Evolutionary conservation across 1,139 yeast species (phyloP), one percentile per base, ranked within the genome.

Genomic region (Taphrina confusa): DNA sequence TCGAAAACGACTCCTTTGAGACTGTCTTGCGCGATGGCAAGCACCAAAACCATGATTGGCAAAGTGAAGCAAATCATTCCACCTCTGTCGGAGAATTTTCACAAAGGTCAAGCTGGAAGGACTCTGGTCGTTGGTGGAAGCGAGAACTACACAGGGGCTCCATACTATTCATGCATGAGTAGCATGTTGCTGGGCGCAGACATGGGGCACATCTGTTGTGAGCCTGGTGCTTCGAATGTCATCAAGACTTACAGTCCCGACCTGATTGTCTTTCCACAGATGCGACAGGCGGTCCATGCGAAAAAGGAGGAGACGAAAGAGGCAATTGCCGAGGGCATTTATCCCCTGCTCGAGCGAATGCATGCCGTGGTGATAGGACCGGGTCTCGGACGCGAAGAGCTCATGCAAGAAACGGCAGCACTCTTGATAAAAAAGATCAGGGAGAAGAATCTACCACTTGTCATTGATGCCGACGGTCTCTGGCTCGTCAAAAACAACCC

Each of bases 121-220:
- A 77, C 92, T 3, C 90, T 85, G 5, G 89, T 92, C 0, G 80
- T 92, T 62, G 98, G 98, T 12, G 98, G 98, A 1, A 85, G 94
- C 71, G 94, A 87, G 70, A 97, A 91, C 69, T 89, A 87, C 71
- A 91, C 97, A 0, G 98, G 98, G 0, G 98, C 98, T 0, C 98
- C 98, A 1, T 92, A 78, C 74, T 92, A 92, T 71, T 80, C 95
- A 27, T 61, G 63, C 14, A 61, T 61, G 61, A 56, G 61, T 5
- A 55, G 58, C 20, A 62, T 62, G 64, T 74, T 86, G 31, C 79
- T 86, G 54, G 98, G 98, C 0, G 87, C 92, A 45, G 98, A 92
- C 69, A 77, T 92, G 75, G 82, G 92, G 33, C 97, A 92, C 73
- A 79, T 92, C 4, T 78, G 92, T 8, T 91, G 97, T 73, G 96